Evolutionary conservation across 106 monocot species (phyloP), one percentile per base, ranked within the genome.

Genomic region (Dendrobium officinale): DNA sequence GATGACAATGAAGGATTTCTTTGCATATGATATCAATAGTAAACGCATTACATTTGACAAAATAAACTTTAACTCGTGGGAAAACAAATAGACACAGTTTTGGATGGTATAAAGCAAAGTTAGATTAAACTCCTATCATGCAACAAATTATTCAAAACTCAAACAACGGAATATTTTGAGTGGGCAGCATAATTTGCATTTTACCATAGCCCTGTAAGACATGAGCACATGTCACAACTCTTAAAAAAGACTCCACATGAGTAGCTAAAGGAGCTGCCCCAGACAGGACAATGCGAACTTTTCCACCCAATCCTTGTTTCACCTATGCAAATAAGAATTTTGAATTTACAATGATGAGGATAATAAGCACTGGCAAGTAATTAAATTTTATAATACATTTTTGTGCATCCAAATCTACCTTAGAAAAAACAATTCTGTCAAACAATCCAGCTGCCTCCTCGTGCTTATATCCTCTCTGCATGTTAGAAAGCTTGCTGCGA

Each of bases 191-290:
- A 42, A 42, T 76, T 76, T 47, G 7, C 16, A 16, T 17, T 37
- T 42, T 94, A 98, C 98, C 98, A 83, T 95, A 98, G 80, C 98
- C 98, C 83, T 98, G 98, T 43, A 92, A 43, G 82, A 98, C 92
- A 85, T 88, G 84, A 70, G 86, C 77, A 82, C 98, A 95, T 74
- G 98, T 73, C 42, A 95, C 98, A 31, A 98, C 76, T 48, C 76
- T 22, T 27, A 76, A 49, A 49, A 84, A 98, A 37, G 78, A 82
- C 89, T 98, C 98, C 18, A 98, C 98, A 81, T 95, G 92, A 44
- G 80, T 84, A 79, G 98, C 86, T 49, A 98, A 70, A 75, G 98
- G 98, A 84, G 95, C 98, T 58, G 92, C 95, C 78, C 98, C 98
- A 75, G 98, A 98, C 59, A 98, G 78, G 33, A 98, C 91, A 82